phyloP scores from a whole-genome alignment of 495 filamentous ascomycete genomes.

The Xylona heveae region DNA sequence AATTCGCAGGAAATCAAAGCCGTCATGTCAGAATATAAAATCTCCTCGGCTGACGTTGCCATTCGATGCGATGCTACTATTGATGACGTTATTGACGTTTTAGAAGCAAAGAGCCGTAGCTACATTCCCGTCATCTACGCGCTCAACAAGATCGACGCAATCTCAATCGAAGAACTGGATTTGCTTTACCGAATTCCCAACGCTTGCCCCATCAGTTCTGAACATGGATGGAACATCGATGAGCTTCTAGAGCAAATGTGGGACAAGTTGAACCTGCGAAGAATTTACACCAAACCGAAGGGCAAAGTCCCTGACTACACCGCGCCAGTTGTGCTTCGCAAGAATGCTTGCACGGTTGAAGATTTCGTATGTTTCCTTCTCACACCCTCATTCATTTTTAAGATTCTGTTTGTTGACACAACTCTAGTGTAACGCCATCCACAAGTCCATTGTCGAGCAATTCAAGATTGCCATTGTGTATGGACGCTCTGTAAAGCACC shows the following conservation, averaged over 20 bases:
- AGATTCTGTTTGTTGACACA: conserved; percentile 5
- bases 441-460: conserved; percentile 85
- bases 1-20: conserved; percentile 65
- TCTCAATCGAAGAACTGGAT: conserved; percentile 93
- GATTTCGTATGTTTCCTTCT: conserved; percentile 59
- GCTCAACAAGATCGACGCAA: conserved; percentile 96
- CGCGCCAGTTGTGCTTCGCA: conserved; percentile 71
- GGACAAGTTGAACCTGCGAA: conserved; percentile 78
- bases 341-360: conserved; percentile 69
- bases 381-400: background rate
- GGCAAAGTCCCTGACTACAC: conserved; percentile 85
- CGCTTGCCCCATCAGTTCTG: conserved; percentile 87
- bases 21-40: conserved; percentile 92
- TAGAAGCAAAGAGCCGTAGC: conserved; percentile 84
- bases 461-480: conserved; percentile 94
- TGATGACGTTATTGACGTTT: conserved; percentile 83
- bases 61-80: conserved; percentile 90
- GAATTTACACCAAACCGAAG: conserved; percentile 97
- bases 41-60: conserved; percentile 89
- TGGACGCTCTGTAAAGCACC: conserved; percentile 94
- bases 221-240: conserved; percentile 97
- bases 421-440: conserved; percentile 78
- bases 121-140: conserved; percentile 98
- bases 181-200: conserved; percentile 92
- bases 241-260: conserved; percentile 96